Evolutionary conservation across 1,284 basidiomycete genomes (phyloP).

Genomic region (Macrocystidia cucumis): DNA sequence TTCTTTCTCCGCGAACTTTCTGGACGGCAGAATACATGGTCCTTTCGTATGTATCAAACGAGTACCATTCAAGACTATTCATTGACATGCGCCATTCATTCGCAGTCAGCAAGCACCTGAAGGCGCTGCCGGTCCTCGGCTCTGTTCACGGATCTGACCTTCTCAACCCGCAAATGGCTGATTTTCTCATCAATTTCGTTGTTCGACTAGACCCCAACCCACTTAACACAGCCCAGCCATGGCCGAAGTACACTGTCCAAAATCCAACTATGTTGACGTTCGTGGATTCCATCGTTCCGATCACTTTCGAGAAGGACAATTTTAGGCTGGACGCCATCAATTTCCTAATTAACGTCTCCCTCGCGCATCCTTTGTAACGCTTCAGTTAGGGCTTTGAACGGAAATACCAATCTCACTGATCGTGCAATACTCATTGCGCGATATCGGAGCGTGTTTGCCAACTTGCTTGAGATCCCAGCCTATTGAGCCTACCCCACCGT

Average conservation of each 20-base stretch:
- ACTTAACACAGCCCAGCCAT: slow-evolving; percentile 25
- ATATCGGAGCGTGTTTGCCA: no score
- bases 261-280: slow-evolving; percentile 36
- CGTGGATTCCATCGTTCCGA: slow-evolving; percentile 28
- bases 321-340: slow-evolving; percentile 34
- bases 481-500: no score
- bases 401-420: no score
- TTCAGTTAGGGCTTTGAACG: no score
- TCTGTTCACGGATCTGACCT: slow-evolving; percentile 32
- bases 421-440: no score
- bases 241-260: slow-evolving; percentile 39
- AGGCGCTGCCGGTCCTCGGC: slow-evolving; percentile 12
- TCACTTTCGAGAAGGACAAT: slow-evolving; percentile 29
- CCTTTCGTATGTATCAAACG: slow-evolving; percentile 29
- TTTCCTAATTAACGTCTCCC: slow-evolving; percentile 27
- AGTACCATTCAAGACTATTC: background rate
- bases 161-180: slow-evolving; percentile 27
- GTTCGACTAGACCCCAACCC: slow-evolving; percentile 40
- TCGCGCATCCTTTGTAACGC: slow-evolving; percentile 30
- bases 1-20: slow-evolving; percentile 37
- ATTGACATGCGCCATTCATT: background rate
- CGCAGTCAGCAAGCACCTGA: background rate
- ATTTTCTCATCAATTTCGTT: slow-evolving; percentile 35
- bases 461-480: no score
- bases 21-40: slow-evolving; percentile 37